Percentiles rank a stretch among this genome's conserved stretches.
These are phyloP conservation scores for Falciphora oryzae DNA, from an alignment of 2,329 filamentous ascomycete species.

Conservation along the genomic window DNA sequence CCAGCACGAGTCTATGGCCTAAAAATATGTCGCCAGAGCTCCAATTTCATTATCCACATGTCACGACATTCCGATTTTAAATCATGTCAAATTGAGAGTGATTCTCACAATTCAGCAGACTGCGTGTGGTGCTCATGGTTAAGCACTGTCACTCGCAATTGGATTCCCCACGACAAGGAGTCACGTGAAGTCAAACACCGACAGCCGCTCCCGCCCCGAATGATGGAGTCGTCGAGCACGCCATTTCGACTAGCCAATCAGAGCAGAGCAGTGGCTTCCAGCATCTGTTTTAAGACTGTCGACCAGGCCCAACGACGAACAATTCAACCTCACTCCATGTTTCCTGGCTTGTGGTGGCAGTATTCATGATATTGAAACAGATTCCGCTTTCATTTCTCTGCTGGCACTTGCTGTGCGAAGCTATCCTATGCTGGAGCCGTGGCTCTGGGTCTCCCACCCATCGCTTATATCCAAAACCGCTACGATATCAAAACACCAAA, in stretches of 20 bases:
- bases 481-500: not conserved
- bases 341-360: not conserved
- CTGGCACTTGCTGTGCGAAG: not conserved
- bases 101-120: too few relatives aligned
- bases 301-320: not conserved
- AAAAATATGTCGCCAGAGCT: too few relatives aligned
- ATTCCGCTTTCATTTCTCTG: not conserved
- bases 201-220: slow-evolving; percentile 2
- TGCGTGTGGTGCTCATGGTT: too few relatives aligned
- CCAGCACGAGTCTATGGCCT: too few relatives aligned
- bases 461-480: not conserved
- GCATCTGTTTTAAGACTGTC: slow-evolving; percentile 1
- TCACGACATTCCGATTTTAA: too few relatives aligned
- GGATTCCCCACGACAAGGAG: too few relatives aligned
- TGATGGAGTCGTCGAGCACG: slow-evolving; percentile 2
- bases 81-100: too few relatives aligned
- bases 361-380: not conserved
- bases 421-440: not conserved
- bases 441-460: not conserved
- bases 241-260: slow-evolving; percentile 6
- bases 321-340: slow-evolving; percentile 1
- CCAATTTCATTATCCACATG: too few relatives aligned
- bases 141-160: too few relatives aligned
- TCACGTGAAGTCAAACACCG: not conserved
- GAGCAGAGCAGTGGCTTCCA: not conserved